A percentile compares a stretch with the other conserved stretches of the same genome.
phyloP scores from a whole-genome alignment of 2,329 filamentous ascomycete genomes.

The Camillea tinctor region DNA sequence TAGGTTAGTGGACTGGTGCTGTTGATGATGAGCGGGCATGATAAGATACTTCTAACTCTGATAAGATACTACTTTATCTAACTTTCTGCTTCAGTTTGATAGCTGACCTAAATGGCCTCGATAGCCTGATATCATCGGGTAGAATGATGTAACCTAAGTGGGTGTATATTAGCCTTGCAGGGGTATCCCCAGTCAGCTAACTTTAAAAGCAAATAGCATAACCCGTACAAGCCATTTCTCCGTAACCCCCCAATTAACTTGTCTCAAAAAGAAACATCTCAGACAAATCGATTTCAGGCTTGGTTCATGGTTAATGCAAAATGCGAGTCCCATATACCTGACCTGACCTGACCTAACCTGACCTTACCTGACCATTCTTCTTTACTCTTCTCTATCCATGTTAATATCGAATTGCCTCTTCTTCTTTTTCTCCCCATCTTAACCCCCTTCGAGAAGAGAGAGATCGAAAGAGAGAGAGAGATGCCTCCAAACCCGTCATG shows the following conservation, averaged over 20 bases:
- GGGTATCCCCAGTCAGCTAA: not conserved
- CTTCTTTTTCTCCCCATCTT: slow-evolving; percentile 1
- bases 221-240: no score
- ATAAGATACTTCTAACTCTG: no score
- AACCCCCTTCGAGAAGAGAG: slow-evolving; percentile 9
- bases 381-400: not conserved
- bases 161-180: no score
- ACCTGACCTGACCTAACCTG: not conserved
- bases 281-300: slow-evolving; percentile 4
- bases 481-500: slow-evolving; percentile 51
- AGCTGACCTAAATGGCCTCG: no score
- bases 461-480: no score
- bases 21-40: no score
- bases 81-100: no score
- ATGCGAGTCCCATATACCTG: not conserved
- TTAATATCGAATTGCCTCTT: not conserved
- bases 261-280: slow-evolving; percentile 13
- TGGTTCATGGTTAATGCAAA: slow-evolving; percentile 3
- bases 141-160: no score
- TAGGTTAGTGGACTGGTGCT: no score
- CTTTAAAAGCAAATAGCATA: not conserved
- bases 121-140: no score
- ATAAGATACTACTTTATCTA: no score
- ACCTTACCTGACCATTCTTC: not conserved
- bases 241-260: no score